Evolutionary conservation across 2,329 filamentous ascomycete genomes (phyloP), one percentile per base, ranked within the genome.

Genomic region (Fusarium subtropicale): DNA sequence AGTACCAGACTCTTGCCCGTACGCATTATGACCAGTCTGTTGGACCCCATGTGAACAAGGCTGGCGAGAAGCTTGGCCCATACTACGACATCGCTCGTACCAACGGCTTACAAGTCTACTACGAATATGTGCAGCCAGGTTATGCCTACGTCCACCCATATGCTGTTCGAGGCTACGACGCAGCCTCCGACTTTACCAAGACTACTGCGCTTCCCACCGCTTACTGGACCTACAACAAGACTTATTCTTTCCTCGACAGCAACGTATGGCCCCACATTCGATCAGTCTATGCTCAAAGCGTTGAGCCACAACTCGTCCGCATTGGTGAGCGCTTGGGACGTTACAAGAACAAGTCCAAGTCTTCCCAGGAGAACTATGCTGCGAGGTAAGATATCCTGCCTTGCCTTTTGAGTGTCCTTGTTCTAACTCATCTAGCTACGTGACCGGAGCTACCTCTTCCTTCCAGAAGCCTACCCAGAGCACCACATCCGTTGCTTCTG

Each of bases 271-370:
- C 95, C 3, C 90, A 91, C 69, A 68, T 97, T 13, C 89, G 91
- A 28, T 86, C 92, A 16, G 82, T 97, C 7, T 98, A 98, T 76
- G 88, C 90, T 13, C 90, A 97, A 76, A 97, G 97, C 73, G 94
- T 99, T 5, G 94, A 98, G 81, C 97, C 97, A 16, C 97, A 99
- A 79, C 86, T 99, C 16, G 88, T 95, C 59, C 93, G 94, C 74
- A 98, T 99, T 74, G 92, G 93, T 15, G 92, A 97, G 81, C 90
- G 94, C 46, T 86, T 99, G 13, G 94, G 94, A 41, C 86, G 91
- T 48, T 92, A 94, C 79, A 90, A 85, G 69, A 47, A 81, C 22
- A 79, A 79, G 63, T 72, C 74, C 8, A 79, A 77, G 67, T 73
- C 82, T 67, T 31, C 62, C n/a, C 50, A 67, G 42, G 65, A 72